Evolutionary conservation across 192 early-diverging fungal species (phyloP).

Genomic region (Rhizoclosmatium sp.): DNA sequence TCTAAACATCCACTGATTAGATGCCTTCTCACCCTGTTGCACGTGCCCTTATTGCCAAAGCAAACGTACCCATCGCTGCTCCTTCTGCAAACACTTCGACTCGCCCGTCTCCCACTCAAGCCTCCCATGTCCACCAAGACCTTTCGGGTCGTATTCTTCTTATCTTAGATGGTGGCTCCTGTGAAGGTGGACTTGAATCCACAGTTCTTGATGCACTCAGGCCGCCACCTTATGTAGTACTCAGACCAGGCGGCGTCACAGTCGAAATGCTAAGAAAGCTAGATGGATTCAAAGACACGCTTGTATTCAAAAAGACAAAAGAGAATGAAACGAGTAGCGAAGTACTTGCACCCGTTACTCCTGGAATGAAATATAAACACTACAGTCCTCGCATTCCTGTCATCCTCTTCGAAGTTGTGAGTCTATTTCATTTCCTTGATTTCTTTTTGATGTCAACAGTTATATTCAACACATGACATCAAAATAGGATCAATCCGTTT

Average conservation of each 20-base stretch:
- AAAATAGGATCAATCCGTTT: too few species aligned
- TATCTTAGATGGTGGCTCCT: constrained; percentile 89
- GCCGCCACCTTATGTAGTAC: constrained; percentile 73
- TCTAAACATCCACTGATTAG: neutral
- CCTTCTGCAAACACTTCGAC: constrained; percentile 98
- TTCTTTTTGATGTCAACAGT: too few species aligned
- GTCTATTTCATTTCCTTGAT: too few species aligned
- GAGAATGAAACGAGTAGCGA: neutral
- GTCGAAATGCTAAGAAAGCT: constrained; percentile 72
- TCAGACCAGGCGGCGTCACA: constrained; percentile 93
- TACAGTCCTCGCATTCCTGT: constrained; percentile 93
- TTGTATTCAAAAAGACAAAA: constrained; percentile 84
- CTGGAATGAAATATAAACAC: constrained; percentile 99
- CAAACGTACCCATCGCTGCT: constrained; percentile 91
- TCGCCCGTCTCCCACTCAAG: constrained; percentile 92
- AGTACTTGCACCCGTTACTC: constrained; percentile 82
- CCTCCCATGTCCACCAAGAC: constrained; percentile 87
- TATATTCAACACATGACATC: too few species aligned
- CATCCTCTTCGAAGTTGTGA: constrained; percentile 66
- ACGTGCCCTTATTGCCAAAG: constrained; percentile 82
- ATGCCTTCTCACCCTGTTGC: constrained; percentile 94
- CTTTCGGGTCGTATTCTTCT: constrained; percentile 81
- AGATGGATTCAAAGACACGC: constrained; percentile 69
- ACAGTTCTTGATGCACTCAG: constrained; percentile 92
- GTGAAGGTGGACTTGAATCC: constrained; percentile 89